These are phyloP conservation scores for Meyerozyma carpophila DNA, from an alignment of 1,139 yeast species.

Conservation along the genomic window DNA sequence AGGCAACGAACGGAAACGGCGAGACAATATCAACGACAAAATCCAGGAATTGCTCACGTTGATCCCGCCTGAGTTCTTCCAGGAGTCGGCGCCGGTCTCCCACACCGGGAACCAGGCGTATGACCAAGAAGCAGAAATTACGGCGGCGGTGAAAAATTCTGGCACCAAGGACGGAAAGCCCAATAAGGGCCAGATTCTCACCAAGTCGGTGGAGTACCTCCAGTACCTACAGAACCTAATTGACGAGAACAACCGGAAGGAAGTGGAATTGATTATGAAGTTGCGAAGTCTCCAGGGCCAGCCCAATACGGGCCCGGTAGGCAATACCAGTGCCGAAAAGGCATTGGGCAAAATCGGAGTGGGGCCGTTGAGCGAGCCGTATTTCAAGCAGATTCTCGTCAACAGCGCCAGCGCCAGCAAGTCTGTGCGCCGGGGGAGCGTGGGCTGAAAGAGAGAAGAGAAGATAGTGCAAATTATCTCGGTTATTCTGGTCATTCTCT, in stretches of 20 bases:
- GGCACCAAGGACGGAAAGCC: slow-evolving; percentile 88
- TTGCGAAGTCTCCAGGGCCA: slow-evolving; percentile 44
- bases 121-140: slow-evolving; percentile 18
- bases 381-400: slow-evolving; percentile 33
- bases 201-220: slow-evolving; percentile 82
- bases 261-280: slow-evolving; percentile 64
- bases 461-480: too few species aligned
- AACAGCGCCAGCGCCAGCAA: slow-evolving; percentile 20
- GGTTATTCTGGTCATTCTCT: too few species aligned
- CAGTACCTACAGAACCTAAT: slow-evolving; percentile 67
- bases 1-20: slow-evolving; percentile 58
- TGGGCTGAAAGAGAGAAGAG: slow-evolving; percentile 2
- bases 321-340: slow-evolving; percentile 74
- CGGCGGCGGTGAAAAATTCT: slow-evolving; percentile 40
- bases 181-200: slow-evolving; percentile 84
- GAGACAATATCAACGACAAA: slow-evolving; percentile 86
- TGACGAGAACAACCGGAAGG: slow-evolving; percentile 72
- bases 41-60: slow-evolving; percentile 74
- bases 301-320: slow-evolving; percentile 33
- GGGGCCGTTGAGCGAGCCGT: slow-evolving; percentile 62
- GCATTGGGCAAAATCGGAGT: slow-evolving; percentile 77
- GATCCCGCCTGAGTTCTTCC: slow-evolving; percentile 61
- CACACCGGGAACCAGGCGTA: neutral
- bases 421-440: slow-evolving; percentile 9
- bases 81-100: slow-evolving; percentile 12